Percentiles rank a stretch among this genome's conserved stretches.
Evolutionary conservation across 306 rosid species (phyloP).

Genomic region (Macrotyloma uniflorum): DNA sequence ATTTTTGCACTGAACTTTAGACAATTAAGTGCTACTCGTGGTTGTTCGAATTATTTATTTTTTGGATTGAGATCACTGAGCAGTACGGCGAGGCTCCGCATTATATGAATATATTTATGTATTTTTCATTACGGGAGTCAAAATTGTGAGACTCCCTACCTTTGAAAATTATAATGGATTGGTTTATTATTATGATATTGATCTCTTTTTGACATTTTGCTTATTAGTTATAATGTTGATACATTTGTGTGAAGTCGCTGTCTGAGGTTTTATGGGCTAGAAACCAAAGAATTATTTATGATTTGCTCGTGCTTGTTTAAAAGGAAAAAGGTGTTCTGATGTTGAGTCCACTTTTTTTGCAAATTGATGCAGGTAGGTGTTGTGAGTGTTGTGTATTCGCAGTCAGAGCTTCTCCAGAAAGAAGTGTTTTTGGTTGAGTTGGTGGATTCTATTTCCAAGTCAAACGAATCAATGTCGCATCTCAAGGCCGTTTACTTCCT

Average conservation of each 20-base stretch:
- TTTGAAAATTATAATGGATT: neutral
- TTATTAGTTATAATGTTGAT: neutral
- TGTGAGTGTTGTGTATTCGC: conserved; percentile 91
- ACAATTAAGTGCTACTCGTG: neutral
- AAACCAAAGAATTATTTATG: neutral
- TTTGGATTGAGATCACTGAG: neutral
- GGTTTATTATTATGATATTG: neutral
- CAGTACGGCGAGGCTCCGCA: neutral
- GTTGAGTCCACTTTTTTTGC: neutral
- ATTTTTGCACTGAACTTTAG: neutral
- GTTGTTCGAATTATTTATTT: conserved; percentile 23
- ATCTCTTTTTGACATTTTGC: neutral
- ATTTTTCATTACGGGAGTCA: neutral
- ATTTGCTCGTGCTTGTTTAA: neutral
- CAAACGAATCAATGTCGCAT: conserved; percentile 89
- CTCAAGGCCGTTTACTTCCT: conserved; percentile 92
- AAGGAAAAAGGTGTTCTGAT: conserved; percentile 14
- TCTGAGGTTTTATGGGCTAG: neutral
- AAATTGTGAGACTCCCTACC: neutral
- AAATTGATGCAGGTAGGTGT: conserved; percentile 74
- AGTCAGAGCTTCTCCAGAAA: conserved; percentile 90
- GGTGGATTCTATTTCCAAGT: conserved; percentile 79
- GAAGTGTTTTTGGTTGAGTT: conserved; percentile 93
- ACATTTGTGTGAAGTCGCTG: neutral
- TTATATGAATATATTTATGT: neutral